Base-by-base conservation (phyloP, 2,329 filamentous ascomycete genomes). In the Paramyrothecium sp. region DNA sequence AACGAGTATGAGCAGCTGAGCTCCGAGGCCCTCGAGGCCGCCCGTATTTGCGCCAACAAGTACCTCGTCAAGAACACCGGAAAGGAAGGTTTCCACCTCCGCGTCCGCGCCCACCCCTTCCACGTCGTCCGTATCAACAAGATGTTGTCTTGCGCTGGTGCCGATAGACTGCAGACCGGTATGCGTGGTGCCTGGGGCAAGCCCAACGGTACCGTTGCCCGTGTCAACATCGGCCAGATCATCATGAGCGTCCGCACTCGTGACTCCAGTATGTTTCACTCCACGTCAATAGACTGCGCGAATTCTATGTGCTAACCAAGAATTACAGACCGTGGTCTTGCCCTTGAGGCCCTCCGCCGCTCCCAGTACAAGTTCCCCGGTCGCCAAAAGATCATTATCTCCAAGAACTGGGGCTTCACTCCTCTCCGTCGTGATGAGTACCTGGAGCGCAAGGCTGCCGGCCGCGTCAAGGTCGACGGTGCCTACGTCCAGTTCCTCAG, bases 51-150 rank as follows among this genome's bases (percentile, higher is more conserved):
- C 87, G 93, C 93, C 90, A 99, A 99, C 91, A 98, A 98, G 91
- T 96, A 89, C 83, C 78, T 90, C 66, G 85, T 88, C 79, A 89
- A 89, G 85, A 78, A 80, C 71, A 78, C 81, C 70, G 87, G 87
- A 78, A 90, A 90, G 84, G 87, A 90, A 74, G 78, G 80, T 75
- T 90, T 90, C 85, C 87, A 90, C 78, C 81, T 90, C 69, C 87
- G 87, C 71, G 84, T 90, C 75, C 87, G 95, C 77, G 93, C 92
- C 76, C 95, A 99, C 88, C 95, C 95, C 69, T 99, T 91, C 92
- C 95, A 99, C 87, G 95, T 99, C 83, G 90, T 99, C 87, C 95
- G 95, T 83, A 99, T 99, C 93, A 99, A 99, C 92, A 99, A 99
- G 91, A 99, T 99, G 95, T 94, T 99, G 92, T 98, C 95, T 78